Base-by-base conservation (phyloP, 2,329 filamentous ascomycete species). In the Cercospora berteroae region DNA sequence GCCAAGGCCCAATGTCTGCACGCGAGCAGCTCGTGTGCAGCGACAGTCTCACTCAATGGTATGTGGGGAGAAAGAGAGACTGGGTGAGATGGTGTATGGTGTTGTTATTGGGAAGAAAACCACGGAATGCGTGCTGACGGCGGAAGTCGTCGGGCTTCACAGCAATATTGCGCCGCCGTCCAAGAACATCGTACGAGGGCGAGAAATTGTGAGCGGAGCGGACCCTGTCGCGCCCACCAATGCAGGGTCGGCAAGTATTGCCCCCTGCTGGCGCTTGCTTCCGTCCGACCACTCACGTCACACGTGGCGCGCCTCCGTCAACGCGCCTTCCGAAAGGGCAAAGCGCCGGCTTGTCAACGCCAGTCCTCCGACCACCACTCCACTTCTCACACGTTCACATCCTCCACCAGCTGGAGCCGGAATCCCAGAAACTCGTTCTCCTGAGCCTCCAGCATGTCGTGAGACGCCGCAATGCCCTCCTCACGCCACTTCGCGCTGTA, bases 371-470 rank as follows among this genome's bases (percentile, higher is more conserved):
- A 63, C 36, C 58, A 66, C 44, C 52, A n/a, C 60, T 63, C 65
- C 65, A 67, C 65, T 63, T 60, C 55, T 60, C 65, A 60, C 55
- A 44, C 39, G 33, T 58, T 58, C 16, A 6, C n/a, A 31, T 44
- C 33, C 6, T 48, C 10, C 39, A 48, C 39, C 5, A 4, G 50
- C 27, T 36, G 29, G 20, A 20, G 18, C 20, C 61, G 50, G 61
- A 57, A 42, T 23, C 27, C 36, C 27, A 57, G 9, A 29, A 13
- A 9, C 23, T 42, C 61, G 61, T 36, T 7, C 23, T 39, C 27
- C 27, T 48, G 12, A 4, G 18, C 9, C 20, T 36, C 25, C n/a
- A 8, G 1, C 25, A 25, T 7, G 12, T 56, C 61, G 61, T 33
- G 23, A 29, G 50, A 63, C 55, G 27, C 20, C 18, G 55, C 55